Evolutionary conservation across 192 early-diverging fungal species (phyloP).

Genomic region (Glomus cerebriforme): DNA sequence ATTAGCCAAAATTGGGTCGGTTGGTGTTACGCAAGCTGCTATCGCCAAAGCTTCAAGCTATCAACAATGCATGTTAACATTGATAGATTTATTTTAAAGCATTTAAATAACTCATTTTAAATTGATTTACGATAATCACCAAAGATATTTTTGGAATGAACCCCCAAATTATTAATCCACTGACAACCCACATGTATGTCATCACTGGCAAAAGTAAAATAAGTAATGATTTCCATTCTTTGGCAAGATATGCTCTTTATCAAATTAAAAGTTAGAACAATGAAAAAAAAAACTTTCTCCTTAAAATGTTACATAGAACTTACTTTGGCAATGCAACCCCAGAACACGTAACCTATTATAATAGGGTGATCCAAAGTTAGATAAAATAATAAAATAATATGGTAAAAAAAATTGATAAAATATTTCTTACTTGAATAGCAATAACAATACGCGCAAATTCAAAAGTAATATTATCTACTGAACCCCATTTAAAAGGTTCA

Average conservation of each 20-base stretch:
- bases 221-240: conserved; percentile 64
- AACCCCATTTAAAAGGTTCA: conserved; percentile 61
- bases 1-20: conserved; percentile 90
- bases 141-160: conserved; percentile 53
- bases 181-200: conserved; percentile 77
- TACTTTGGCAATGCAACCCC: conserved; percentile 80
- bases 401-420: not conserved
- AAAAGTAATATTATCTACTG: conserved; percentile 60
- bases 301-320: conserved; percentile 3
- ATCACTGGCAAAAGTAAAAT: conserved; percentile 81
- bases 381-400: not conserved
- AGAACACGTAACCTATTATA: conserved; percentile 74
- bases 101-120: conserved; percentile 5
- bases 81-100: not conserved
- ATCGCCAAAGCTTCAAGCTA: conserved; percentile 76
- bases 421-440: conserved; percentile 68
- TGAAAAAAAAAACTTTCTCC: not conserved
- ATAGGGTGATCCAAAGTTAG: conserved; percentile 1
- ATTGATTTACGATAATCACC: conserved; percentile 39
- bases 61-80: not conserved
- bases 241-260: conserved; percentile 56
- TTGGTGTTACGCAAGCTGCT: conserved; percentile 84
- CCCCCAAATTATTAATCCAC: conserved; percentile 67
- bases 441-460: conserved; percentile 79
- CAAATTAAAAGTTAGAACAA: not conserved